Conservation (phyloP, 257 asterid genomes). For the Forsythia viridissima region DNA sequence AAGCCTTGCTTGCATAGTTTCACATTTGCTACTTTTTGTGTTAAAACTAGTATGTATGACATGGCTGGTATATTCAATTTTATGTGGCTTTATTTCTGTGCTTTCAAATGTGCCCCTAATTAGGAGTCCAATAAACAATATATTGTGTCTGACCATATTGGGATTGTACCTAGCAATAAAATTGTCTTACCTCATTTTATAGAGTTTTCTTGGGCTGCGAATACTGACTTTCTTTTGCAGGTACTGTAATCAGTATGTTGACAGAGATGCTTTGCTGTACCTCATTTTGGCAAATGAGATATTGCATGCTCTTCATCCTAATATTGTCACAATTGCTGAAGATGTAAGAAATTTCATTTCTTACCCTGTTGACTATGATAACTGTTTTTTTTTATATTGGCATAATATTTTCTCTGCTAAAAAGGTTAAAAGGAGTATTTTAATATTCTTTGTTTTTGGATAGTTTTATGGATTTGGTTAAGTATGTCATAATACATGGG, state of each 20-base stretch:
- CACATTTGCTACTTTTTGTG: not conserved
- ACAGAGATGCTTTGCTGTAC: constrained; percentile 84
- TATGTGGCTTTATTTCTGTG: not conserved
- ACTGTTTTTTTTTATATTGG: not conserved
- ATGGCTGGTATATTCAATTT: not conserved
- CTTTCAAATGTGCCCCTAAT: not conserved
- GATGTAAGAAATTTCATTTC: constrained; percentile 63
- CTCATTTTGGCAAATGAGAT: constrained; percentile 88
- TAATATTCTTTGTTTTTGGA: not conserved
- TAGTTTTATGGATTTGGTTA: not conserved
- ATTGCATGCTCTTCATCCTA: constrained; percentile 84
- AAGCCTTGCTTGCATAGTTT: constrained; percentile 1
- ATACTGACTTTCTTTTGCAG: constrained; percentile 47
- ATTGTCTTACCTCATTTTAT: not conserved
- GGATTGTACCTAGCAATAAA: not conserved
- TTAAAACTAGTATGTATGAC: not conserved
- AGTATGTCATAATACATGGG: not conserved
- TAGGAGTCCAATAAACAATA: not conserved
- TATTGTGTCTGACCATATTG: constrained; percentile 10
- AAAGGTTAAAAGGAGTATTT: constrained; percentile 1
- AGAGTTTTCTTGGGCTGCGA: constrained; percentile 11
- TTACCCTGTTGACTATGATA: not conserved
- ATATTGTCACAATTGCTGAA: constrained; percentile 90
- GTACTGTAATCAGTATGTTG: constrained; percentile 95
- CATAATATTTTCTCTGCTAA: not conserved